Evolutionary conservation across 345 rosid genomes (phyloP).

Genomic region (Acer campestre): DNA sequence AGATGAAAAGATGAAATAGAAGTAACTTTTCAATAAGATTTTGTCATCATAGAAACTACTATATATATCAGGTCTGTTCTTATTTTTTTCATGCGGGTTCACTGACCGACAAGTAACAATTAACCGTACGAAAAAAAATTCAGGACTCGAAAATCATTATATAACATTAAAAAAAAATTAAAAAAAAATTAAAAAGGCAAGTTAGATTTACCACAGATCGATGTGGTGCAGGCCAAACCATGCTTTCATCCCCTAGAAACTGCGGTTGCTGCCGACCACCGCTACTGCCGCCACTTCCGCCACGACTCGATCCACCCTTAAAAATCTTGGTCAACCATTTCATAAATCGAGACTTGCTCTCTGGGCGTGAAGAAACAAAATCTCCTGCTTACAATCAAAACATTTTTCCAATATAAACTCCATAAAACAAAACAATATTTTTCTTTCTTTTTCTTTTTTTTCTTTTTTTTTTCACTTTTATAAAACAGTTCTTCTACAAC

Average conservation of each 20-base stretch:
- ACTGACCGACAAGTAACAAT: too few relatives aligned
- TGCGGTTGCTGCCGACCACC: constrained; percentile 54
- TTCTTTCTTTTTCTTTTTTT: too few relatives aligned
- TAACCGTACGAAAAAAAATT: too few relatives aligned
- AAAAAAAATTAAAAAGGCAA: background rate
- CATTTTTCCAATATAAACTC: constrained; percentile 16
- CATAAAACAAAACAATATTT: background rate
- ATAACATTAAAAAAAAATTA: background rate
- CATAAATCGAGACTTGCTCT: constrained; percentile 81
- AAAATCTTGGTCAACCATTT: constrained; percentile 94
- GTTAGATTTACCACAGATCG: constrained; percentile 56
- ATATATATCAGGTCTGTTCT: background rate
- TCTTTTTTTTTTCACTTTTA: too few relatives aligned
- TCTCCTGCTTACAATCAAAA: constrained; percentile 61
- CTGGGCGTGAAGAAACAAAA: constrained; percentile 65
- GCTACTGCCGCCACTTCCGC: constrained; percentile 24
- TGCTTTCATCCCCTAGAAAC: constrained; percentile 79
- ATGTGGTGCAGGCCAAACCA: constrained; percentile 66
- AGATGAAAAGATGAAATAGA: background rate
- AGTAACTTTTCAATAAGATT: background rate
- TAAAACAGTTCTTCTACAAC: too few relatives aligned
- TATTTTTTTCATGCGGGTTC: too few relatives aligned
- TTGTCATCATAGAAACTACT: background rate
- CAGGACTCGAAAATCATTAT: too few relatives aligned
- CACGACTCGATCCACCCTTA: constrained; percentile 55